These are phyloP conservation scores for Coemansia sp. DNA, from an alignment of 192 early-diverging fungal species.

Conservation along the genomic window DNA sequence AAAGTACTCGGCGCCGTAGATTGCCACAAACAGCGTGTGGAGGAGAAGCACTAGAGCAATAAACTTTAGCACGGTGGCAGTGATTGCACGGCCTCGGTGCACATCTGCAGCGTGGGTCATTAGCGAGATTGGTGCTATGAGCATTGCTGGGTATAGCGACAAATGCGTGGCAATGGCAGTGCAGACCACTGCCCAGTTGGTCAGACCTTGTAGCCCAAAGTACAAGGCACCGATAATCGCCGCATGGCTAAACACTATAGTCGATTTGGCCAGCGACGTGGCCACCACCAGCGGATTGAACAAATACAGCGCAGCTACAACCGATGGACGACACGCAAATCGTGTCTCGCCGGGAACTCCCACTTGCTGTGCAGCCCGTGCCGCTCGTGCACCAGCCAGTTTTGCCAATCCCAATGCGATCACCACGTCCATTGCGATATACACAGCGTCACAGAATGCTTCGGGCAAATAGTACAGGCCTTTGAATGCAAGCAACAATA, in stretches of 20 bases:
- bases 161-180: slow-evolving; percentile 81
- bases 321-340: slow-evolving; percentile 35
- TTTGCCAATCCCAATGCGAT: slow-evolving; percentile 61
- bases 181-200: slow-evolving; percentile 61
- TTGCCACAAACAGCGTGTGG: slow-evolving; percentile 22
- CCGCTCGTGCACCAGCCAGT: slow-evolving; percentile 57
- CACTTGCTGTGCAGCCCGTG: slow-evolving; percentile 2
- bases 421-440: slow-evolving; percentile 63
- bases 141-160: slow-evolving; percentile 83
- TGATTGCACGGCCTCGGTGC: not conserved
- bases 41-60: slow-evolving; percentile 9
- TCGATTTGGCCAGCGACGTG: slow-evolving; percentile 73
- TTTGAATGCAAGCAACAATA: slow-evolving; percentile 73
- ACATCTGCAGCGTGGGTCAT: not conserved
- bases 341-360: slow-evolving; percentile 49
- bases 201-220: slow-evolving; percentile 61
- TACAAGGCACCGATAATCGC: slow-evolving; percentile 72
- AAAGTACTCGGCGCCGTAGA: slow-evolving; percentile 36
- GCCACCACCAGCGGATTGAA: slow-evolving; percentile 83
- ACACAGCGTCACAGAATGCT: slow-evolving; percentile 56
- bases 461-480: slow-evolving; percentile 59
- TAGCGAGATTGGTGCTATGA: slow-evolving; percentile 58
- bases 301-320: slow-evolving; percentile 58
- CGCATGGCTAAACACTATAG: slow-evolving; percentile 72
- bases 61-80: slow-evolving; percentile 16